A percentile compares a stretch with the other conserved stretches of the same genome.
Conservation (phyloP, 805 yeast species). For the Kodamaea lidongshanica region DNA sequence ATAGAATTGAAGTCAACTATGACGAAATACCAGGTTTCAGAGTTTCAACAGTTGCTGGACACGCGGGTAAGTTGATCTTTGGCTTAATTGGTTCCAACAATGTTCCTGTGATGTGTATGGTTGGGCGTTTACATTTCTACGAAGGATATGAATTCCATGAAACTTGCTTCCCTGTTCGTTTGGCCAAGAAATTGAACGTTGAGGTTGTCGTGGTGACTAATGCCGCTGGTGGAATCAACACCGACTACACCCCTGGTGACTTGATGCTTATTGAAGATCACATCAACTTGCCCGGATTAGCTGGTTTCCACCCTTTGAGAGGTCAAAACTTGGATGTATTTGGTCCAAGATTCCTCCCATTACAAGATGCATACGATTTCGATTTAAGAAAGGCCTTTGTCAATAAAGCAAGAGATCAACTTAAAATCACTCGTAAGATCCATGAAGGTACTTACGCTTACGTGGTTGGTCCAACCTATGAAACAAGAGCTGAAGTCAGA, state of each 20-base stretch:
- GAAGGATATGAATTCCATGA: constrained; percentile 85
- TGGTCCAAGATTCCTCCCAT: constrained; percentile 85
- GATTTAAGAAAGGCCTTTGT: constrained; percentile 60
- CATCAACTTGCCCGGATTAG: constrained; percentile 82
- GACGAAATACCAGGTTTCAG: constrained; percentile 72
- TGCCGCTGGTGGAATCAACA: constrained; percentile 89
- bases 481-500: constrained; percentile 86
- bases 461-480: constrained; percentile 93
- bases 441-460: constrained; percentile 85
- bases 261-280: constrained; percentile 89
- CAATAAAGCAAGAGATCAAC: constrained; percentile 41
- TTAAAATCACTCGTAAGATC: constrained; percentile 50
- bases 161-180: constrained; percentile 81
- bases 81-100: constrained; percentile 64
- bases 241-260: constrained; percentile 70
- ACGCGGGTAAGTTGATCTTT: constrained; percentile 73
- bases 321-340: constrained; percentile 77
- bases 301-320: constrained; percentile 80
- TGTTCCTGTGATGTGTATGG: constrained; percentile 87
- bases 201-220: constrained; percentile 74
- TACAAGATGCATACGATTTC: constrained; percentile 84
- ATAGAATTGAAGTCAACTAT: constrained; percentile 53
- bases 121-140: constrained; percentile 86
- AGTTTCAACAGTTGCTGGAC: constrained; percentile 83
- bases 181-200: constrained; percentile 59